These are phyloP conservation scores for Kodamaea suecica DNA, from an alignment of 1,139 yeast species.

Conservation along the genomic window DNA sequence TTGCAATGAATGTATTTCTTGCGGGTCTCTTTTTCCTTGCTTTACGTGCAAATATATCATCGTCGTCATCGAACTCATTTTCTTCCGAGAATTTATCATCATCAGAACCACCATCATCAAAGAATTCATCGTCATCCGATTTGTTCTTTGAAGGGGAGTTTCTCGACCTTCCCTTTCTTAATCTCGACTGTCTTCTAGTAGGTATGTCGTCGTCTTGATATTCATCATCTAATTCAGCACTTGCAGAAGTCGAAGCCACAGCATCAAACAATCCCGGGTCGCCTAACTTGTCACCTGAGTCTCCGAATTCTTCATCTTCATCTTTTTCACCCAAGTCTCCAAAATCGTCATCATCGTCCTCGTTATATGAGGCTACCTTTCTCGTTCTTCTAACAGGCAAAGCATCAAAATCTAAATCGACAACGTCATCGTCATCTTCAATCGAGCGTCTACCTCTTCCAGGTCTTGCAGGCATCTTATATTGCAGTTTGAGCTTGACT, in stretches of 20 bases:
- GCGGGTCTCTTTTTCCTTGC: conserved; percentile 23
- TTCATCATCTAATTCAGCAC: conserved; percentile 19
- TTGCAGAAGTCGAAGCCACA: no score
- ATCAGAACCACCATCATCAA: conserved; percentile 20
- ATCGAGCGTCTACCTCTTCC: conserved; percentile 16
- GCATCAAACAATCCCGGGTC: conserved; percentile 18
- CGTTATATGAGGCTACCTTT: conserved; percentile 13
- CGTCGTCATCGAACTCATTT: conserved; percentile 20
- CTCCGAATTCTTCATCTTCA: conserved; percentile 8
- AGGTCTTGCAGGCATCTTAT: conserved; percentile 16
- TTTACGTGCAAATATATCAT: conserved; percentile 3
- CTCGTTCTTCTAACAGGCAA: conserved; percentile 15
- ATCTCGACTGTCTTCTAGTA: conserved; percentile 10
- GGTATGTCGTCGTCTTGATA: conserved; percentile 24
- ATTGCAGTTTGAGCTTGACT: no score
- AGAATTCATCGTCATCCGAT: conserved; percentile 29
- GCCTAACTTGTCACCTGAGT: conserved; percentile 8
- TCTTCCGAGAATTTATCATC: conserved; percentile 15
- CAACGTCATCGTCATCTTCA: conserved; percentile 21
- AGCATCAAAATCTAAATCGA: conserved; percentile 11
- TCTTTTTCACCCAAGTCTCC: conserved; percentile 16
- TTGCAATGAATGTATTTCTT: conserved; percentile 32
- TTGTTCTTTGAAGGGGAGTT: conserved; percentile 1
- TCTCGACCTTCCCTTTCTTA: conserved; percentile 11
- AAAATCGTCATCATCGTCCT: conserved; percentile 16